A percentile compares a stretch with the other conserved stretches of the same genome.
phyloP scores from a whole-genome alignment of 345 rosid genomes.

The Trapa incisa region DNA sequence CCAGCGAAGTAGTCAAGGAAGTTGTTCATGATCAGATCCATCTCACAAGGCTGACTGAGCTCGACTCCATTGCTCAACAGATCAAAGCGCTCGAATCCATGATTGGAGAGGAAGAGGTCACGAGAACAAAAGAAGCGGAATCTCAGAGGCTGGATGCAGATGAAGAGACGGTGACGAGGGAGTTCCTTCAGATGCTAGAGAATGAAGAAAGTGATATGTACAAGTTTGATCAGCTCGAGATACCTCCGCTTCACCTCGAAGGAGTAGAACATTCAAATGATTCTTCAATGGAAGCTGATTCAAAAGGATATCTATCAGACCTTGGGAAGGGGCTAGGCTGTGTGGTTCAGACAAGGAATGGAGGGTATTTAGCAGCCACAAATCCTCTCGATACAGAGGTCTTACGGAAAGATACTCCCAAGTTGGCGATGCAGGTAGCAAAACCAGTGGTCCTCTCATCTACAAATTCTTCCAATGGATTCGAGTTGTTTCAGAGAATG shows the following conservation, averaged over 20 bases:
- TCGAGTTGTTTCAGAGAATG: conserved; percentile 67
- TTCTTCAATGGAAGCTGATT: conserved; percentile 33
- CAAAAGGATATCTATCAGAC: conserved; percentile 55
- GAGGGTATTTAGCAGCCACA: conserved; percentile 82
- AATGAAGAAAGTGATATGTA: conserved; percentile 33
- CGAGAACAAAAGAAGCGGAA: conserved; percentile 28
- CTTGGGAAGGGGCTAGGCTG: conserved; percentile 84
- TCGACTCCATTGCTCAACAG: conserved; percentile 80
- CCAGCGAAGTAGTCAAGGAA: conserved; percentile 65
- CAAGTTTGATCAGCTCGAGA: conserved; percentile 28
- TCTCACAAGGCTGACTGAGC: conserved; percentile 49
- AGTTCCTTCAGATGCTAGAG: conserved; percentile 83
- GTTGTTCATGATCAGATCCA: conserved; percentile 52
- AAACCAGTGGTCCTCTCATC: conserved; percentile 51
- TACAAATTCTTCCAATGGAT: conserved; percentile 30
- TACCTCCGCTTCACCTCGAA: conserved; percentile 38
- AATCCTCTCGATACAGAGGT: conserved; percentile 60
- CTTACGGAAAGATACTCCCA: conserved; percentile 64
- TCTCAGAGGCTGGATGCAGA: conserved; percentile 67
- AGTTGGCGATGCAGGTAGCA: conserved; percentile 84
- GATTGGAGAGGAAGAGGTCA: conserved; percentile 44
- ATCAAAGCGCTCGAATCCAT: conserved; percentile 84
- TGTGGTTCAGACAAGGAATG: conserved; percentile 79
- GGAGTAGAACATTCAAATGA: conserved; percentile 22
- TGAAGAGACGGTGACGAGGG: conserved; percentile 72